Base-by-base conservation (phyloP, 2,329 filamentous ascomycete species). In the Colletotrichum camelliae region DNA sequence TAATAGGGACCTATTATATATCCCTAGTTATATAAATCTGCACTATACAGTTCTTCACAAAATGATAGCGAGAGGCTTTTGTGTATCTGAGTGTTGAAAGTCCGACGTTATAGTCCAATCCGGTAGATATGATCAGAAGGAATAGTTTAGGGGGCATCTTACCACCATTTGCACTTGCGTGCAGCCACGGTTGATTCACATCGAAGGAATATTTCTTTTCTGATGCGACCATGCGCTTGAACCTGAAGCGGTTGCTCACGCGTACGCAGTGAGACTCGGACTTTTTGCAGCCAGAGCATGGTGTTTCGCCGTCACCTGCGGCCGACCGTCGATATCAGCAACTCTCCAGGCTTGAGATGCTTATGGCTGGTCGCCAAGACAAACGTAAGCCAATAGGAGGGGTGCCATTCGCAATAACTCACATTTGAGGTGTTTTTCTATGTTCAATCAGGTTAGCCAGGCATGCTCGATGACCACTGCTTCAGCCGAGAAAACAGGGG, bases 361-460 rank as follows among this genome's bases (percentile, higher is more conserved):
- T 31, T 1, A 31, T 31, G 27, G 4, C 21, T 0, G 16, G 4
- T 2, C 27, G 24, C 27, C 24, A 13, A 27, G 27, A 29, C 31
- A 27, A 62, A 21, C 0, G 43, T 31, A 31, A 8, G 27, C 60
- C 31, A 62, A 33, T 31, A 10, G 37, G 2, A 62, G 0, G n/a
- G 18, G 31, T 1, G 1, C 15, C 3, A 62, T 31, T 21, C 31
- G 60, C 16, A n/a, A 21, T 35, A 39, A 21, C 67, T 60, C n/a
- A 71, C 68, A 71, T 71, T 57, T 65, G 7, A 71, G 37, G 21
- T 71, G 68, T 21, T 71, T 71, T 55, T 65, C 68, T 71, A 18
- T 33, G 58, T 31, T 33, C 10, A 33, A 33, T 61, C 58, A 61
- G 58, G 29, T 61, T 33, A 61, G 29, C 58, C 16, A 8, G 55